Percentiles rank a stretch among this genome's conserved stretches.
Evolutionary conservation across 2,329 filamentous ascomycete species (phyloP).

Genomic region (Fusarium albosuccineum): DNA sequence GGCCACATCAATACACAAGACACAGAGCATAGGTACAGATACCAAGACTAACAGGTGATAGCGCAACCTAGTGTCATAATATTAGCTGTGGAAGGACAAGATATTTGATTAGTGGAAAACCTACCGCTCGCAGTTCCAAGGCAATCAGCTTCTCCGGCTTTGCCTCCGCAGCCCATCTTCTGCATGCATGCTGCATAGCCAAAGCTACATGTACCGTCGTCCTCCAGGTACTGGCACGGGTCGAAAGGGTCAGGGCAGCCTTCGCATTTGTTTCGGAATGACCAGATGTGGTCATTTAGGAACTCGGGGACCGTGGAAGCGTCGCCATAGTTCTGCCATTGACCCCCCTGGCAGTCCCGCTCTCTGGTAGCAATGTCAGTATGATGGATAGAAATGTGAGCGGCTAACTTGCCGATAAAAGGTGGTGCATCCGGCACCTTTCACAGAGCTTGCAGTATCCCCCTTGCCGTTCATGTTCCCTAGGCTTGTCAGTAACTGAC

Average conservation of each 20-base stretch:
- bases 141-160: neutral
- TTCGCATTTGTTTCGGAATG: neutral
- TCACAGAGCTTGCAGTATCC: constrained; percentile 35
- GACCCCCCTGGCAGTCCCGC: neutral
- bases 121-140: neutral
- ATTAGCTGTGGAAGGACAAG: neutral
- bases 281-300: constrained; percentile 6
- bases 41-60: neutral
- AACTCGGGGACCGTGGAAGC: neutral
- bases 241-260: neutral
- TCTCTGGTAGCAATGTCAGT: neutral
- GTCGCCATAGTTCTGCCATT: neutral
- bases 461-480: constrained; percentile 3
- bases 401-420: neutral
- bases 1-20: neutral
- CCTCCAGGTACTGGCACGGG: neutral
- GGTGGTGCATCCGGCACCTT: constrained; percentile 1
- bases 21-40: neutral
- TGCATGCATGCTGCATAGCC: neutral
- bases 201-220: neutral
- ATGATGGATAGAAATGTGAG: neutral
- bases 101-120: neutral
- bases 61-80: neutral
- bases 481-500: neutral
- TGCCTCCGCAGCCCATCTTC: neutral